Conservation (phyloP, 2,329 filamentous ascomycete genomes). For the Monosporascus ibericus region DNA sequence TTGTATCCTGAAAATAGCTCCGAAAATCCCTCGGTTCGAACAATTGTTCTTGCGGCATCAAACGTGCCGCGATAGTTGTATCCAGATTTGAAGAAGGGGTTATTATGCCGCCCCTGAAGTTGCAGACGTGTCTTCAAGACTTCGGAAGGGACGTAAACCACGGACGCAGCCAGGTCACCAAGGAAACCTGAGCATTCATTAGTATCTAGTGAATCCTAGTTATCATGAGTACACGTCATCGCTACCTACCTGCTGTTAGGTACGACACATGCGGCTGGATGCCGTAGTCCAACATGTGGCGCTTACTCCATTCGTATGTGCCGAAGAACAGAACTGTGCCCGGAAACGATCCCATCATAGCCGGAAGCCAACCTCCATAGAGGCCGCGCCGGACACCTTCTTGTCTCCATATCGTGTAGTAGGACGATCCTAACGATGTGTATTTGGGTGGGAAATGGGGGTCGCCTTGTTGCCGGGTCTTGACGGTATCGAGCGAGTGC, state of each 20-base stretch:
- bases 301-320: conserved; percentile 92
- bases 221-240: background rate
- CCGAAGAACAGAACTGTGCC: conserved; percentile 95
- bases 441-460: conserved; percentile 91
- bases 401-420: conserved; percentile 87
- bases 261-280: conserved; percentile 80
- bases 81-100: conserved; percentile 85
- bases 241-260: conserved; percentile 64
- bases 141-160: conserved; percentile 94
- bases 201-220: conserved; percentile 4
- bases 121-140: conserved; percentile 96
- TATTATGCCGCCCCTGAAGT: conserved; percentile 90
- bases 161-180: conserved; percentile 84
- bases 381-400: conserved; percentile 81
- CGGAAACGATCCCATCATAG: conserved; percentile 85
- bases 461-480: conserved; percentile 95
- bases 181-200: conserved; percentile 61
- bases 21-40: conserved; percentile 70
- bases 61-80: conserved; percentile 90
- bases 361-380: conserved; percentile 90
- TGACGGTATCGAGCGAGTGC: conserved; percentile 98
- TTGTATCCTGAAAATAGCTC: conserved; percentile 97
- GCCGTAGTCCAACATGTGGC: conserved; percentile 77
- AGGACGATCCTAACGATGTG: conserved; percentile 81
- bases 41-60: conserved; percentile 81